These are phyloP conservation scores for Lentithecium fluviatile DNA, from an alignment of 495 filamentous ascomycete genomes.

Conservation along the genomic window DNA sequence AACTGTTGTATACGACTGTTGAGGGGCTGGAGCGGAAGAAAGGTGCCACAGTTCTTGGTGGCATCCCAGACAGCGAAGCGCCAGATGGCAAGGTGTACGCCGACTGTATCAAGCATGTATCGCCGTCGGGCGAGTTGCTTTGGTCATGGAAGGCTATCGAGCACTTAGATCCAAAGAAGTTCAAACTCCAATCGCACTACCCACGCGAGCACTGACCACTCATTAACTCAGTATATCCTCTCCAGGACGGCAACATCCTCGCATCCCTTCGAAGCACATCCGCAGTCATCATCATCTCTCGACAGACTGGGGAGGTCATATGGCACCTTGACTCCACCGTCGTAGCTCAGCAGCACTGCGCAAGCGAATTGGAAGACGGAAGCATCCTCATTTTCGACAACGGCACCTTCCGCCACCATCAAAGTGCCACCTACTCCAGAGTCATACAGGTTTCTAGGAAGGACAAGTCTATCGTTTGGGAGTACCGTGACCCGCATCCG, in stretches of 20 bases:
- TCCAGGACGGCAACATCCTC: slow-evolving; percentile 47
- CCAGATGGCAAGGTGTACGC: slow-evolving; percentile 45
- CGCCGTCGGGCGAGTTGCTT: slow-evolving; percentile 38
- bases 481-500: slow-evolving; percentile 48
- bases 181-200: slow-evolving; percentile 46
- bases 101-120: slow-evolving; percentile 51
- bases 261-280: slow-evolving; percentile 48
- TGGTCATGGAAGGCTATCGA: slow-evolving; percentile 50
- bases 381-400: slow-evolving; percentile 53
- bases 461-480: slow-evolving; percentile 47
- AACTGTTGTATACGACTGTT: slow-evolving; percentile 48
- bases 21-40: slow-evolving; percentile 45
- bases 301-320: slow-evolving; percentile 43
- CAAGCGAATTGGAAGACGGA: slow-evolving; percentile 44
- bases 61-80: slow-evolving; percentile 46
- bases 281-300: slow-evolving; percentile 47
- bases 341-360: slow-evolving; percentile 50
- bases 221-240: slow-evolving; percentile 46
- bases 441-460: slow-evolving; percentile 44
- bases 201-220: slow-evolving; percentile 50
- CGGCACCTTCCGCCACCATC: slow-evolving; percentile 46
- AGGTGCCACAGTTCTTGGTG: slow-evolving; percentile 43
- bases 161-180: slow-evolving; percentile 42
- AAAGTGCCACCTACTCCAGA: slow-evolving; percentile 47
- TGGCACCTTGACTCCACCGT: slow-evolving; percentile 47